Base-by-base conservation (phyloP, 1,284 basidiomycete genomes). In the Leucoagaricus sp. region DNA sequence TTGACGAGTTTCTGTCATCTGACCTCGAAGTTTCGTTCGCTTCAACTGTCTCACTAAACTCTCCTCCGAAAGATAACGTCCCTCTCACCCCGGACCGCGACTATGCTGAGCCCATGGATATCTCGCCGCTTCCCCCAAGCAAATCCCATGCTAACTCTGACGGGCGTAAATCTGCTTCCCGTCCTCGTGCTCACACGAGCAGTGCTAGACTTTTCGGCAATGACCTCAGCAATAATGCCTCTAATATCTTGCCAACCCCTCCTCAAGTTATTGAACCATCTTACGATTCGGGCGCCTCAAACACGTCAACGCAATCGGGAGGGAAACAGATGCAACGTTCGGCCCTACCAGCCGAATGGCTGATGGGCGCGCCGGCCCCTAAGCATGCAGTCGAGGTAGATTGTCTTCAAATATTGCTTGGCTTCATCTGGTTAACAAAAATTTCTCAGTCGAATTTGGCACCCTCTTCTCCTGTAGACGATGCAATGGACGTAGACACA, bases 11-110 rank as follows among this genome's bases (percentile, higher is more conserved):
- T 67, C 76, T 86, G 46, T 84, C 84, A 26, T 87, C 85, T 12
- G 86, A 90, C 64, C 79, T 91, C 44, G 89, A 92, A 66, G 75
- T 84, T 41, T 92, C 89, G 15, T 92, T 92, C 67, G 88, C 88
- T 12, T 90, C 89, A 26, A 89, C 80, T 60, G 85, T 92, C 69
- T 91, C 89, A 6, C 73, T 92, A 45, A 80, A 88, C 65, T 90
- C 89, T 25, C 87, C 89, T 34, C 75, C 81, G 9, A 77, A 72
- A 49, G 74, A 79, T 26, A 64, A 73, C 55, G 65, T 75, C 55
- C 69, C 72, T 45, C 68, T 86, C 55, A 64, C 77, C 28, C 71
- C 77, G 33, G 80, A 84, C 34, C 71, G 69, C 58, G 77, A 84
- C 60, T 57, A 57, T 47, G 55, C 55, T 13, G 55, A 57, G 23